phyloP scores from a whole-genome alignment of 768 basidiomycete species.

The Suillus sp. region DNA sequence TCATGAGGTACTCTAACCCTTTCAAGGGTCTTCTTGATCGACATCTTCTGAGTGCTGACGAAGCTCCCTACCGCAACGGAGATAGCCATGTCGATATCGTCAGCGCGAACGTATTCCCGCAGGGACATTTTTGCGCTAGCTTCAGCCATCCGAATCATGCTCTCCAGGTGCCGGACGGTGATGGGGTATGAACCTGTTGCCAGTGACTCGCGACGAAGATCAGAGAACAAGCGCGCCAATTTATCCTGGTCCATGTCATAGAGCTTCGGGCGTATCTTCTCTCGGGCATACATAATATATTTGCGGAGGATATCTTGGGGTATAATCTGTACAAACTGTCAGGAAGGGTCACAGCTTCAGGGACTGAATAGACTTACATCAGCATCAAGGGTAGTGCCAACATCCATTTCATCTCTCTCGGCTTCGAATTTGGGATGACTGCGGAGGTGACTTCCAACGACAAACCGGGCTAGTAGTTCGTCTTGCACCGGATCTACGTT shows the following conservation, averaged over 20 bases:
- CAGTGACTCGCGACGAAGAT: conserved; percentile 92
- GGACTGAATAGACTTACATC: conserved; percentile 63
- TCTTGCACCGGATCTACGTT: conserved; percentile 96
- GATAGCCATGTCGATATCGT: conserved; percentile 97
- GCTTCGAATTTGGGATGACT: conserved; percentile 93
- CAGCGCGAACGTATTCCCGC: conserved; percentile 91
- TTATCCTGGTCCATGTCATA: conserved; percentile 97
- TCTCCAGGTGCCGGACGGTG: conserved; percentile 96
- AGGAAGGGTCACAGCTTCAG: conserved; percentile 12
- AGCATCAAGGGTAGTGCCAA: conserved; percentile 85
- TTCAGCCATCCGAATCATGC: conserved; percentile 99
- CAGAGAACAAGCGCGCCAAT: conserved; percentile 89
- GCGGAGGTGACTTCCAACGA: conserved; percentile 94
- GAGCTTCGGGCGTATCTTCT: conserved; percentile 89
- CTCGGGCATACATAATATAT: conserved; percentile 98
- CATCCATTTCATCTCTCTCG: conserved; percentile 88
- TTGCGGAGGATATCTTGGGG: conserved; percentile 95
- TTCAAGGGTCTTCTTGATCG: conserved; percentile 97
- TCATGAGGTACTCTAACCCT: conserved; percentile 50
- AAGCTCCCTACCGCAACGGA: conserved; percentile 95
- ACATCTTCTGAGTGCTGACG: conserved; percentile 96
- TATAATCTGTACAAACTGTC: conserved; percentile 65
- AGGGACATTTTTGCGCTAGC: conserved; percentile 98
- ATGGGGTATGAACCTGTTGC: conserved; percentile 99
- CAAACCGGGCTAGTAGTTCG: conserved; percentile 93